Evolutionary conservation across 768 basidiomycete genomes (phyloP), one percentile per base, ranked within the genome.

Genomic region (Lyophyllum semitale): DNA sequence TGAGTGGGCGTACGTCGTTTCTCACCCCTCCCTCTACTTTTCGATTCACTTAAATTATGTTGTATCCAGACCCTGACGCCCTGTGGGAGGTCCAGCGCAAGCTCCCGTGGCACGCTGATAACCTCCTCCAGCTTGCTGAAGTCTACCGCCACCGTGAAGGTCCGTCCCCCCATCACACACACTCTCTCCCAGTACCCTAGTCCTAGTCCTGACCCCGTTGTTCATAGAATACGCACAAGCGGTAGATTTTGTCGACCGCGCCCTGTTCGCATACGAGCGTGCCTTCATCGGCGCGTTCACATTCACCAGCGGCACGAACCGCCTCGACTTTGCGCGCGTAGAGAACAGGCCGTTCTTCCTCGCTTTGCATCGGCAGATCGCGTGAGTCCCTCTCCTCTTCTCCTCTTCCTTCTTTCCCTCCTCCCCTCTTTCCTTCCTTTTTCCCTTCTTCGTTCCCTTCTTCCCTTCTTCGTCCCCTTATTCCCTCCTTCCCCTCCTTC

Each of bases 321-420:
- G 95, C 11, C 81, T 99, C 2, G 93, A 96, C 64, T 99, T 98
- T 67, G 86, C 92, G 59, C 79, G 73, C 12, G 90, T 97, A 11
- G 95, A 98, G 71, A 98, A 96, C 62, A 79, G 96, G 37, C 91
- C 93, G 0, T 91, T 99, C 71, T 98, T 89, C 74, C 82, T 96
- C 7, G 94, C 91, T 1, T 58, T 97, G 1, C 91, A 94, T 61
- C 80, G 94, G 53, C 88, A 92, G 64, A 80, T 95, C 2, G 82
- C 84, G 89, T 94, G 69, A 58, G 88, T 66, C 29, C 38, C n/a
- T n/a, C n/a, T n/a, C 55, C 30, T 45, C 32, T 13, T 35, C 33
- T 35, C 33, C 8, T 35, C 5, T 35, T 15, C 8, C 33, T 35
- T 15, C 15, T 13, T 15, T 35, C 33, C 33, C n/a, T 35, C 37